Conservation (phyloP, 1,284 basidiomycete species). For the Leccinum subrobustum region DNA sequence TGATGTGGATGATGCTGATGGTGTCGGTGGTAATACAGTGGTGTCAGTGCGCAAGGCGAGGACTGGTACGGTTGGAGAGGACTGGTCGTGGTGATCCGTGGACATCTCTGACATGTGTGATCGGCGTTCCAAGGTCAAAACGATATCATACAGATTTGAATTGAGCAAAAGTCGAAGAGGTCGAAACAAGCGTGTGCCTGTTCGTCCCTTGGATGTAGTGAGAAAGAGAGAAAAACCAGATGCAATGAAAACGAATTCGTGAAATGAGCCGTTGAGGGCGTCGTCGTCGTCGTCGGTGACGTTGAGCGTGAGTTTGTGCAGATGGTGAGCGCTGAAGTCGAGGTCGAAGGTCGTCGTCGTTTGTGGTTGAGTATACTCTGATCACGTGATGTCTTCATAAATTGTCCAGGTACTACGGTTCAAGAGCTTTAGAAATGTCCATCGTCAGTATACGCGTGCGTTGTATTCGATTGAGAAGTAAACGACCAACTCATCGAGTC, state of each 20-base stretch:
- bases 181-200: slow-evolving; percentile 9
- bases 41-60: slow-evolving; percentile 16
- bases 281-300: slow-evolving; percentile 15
- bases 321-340: neutral
- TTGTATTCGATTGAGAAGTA: neutral
- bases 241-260: slow-evolving; percentile 5
- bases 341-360: neutral
- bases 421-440: slow-evolving; percentile 42
- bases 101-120: slow-evolving; percentile 26
- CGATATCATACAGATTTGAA: slow-evolving; percentile 20
- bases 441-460: slow-evolving; percentile 67
- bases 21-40: slow-evolving; percentile 28
- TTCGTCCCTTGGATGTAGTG: slow-evolving; percentile 11
- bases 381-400: slow-evolving; percentile 15
- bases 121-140: slow-evolving; percentile 13
- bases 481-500: neutral
- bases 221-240: neutral
- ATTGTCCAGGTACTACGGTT: no score
- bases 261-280: neutral
- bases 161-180: neutral
- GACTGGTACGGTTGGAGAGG: slow-evolving; percentile 15
- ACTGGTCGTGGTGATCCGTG: slow-evolving; percentile 25
- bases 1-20: slow-evolving; percentile 21
- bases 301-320: slow-evolving; percentile 6
- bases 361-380: no score